These are phyloP conservation scores for Bidens hawaiensis DNA, from an alignment of 140 eudicot genomes.

Conservation along the genomic window DNA sequence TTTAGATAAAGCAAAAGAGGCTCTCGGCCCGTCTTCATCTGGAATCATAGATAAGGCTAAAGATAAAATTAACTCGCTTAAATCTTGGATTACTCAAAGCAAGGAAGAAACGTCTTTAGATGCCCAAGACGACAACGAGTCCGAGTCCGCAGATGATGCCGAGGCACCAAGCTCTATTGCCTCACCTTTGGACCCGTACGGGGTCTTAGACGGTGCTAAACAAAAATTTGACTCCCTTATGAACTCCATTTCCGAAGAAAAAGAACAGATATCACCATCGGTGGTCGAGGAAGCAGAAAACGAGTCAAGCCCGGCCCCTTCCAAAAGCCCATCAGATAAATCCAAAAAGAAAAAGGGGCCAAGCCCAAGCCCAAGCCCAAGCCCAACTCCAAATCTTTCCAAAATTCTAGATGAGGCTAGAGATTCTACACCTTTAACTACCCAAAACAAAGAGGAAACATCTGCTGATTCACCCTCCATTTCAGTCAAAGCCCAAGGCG, in stretches of 20 bases:
- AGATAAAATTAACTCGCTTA: not conserved
- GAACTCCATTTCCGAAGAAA: conserved; percentile 7
- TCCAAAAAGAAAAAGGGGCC: not conserved
- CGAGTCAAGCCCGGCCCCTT: conserved; percentile 6
- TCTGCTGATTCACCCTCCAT: conserved; percentile 9
- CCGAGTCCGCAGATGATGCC: too few relatives aligned
- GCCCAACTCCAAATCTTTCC: conserved; percentile 11
- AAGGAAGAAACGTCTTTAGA: not conserved
- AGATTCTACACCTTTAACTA: not conserved
- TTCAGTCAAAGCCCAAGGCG: not conserved
- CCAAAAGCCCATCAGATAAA: not conserved
- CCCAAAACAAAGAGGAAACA: conserved; percentile 14
- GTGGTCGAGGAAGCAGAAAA: conserved; percentile 15
- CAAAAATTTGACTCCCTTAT: conserved; percentile 1
- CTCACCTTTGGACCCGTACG: conserved; percentile 8
- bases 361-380: not conserved
- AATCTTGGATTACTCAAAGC: conserved; percentile 14
- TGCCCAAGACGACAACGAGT: not conserved
- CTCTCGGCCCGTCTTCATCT: conserved; percentile 16
- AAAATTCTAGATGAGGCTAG: conserved; percentile 5
- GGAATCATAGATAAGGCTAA: conserved; percentile 4
- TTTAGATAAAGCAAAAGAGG: conserved; percentile 16
- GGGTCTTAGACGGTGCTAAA: conserved; percentile 18
- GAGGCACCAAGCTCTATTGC: not conserved
- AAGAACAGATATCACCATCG: conserved; percentile 14